Evolutionary conservation across 768 basidiomycete species (phyloP).

Genomic region (Lentinula raphanica): DNA sequence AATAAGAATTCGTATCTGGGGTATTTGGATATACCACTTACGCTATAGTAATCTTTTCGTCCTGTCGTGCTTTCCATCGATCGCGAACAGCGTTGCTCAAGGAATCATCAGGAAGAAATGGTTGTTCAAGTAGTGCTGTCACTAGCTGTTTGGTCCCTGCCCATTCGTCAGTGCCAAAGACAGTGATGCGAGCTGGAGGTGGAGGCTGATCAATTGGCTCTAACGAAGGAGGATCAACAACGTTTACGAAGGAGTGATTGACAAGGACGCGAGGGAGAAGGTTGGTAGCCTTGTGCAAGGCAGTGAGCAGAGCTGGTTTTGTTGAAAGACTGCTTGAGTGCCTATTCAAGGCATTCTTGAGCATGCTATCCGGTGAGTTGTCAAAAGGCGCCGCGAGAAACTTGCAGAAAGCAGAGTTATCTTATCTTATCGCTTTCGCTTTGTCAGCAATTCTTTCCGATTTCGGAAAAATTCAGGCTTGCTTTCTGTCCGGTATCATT

Average conservation of each 20-base stretch:
- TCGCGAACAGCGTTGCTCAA: constrained; percentile 38
- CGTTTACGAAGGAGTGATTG: constrained; percentile 27
- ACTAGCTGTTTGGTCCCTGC: constrained; percentile 53
- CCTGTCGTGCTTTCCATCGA: constrained; percentile 40
- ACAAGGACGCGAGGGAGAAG: constrained; percentile 42
- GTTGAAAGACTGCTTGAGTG: not conserved
- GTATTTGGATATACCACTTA: constrained; percentile 28
- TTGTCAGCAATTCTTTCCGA: not conserved
- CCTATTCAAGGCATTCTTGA: not conserved
- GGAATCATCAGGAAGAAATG: constrained; percentile 49
- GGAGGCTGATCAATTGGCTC: constrained; percentile 33
- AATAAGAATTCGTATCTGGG: constrained; percentile 21
- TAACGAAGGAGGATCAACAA: constrained; percentile 35
- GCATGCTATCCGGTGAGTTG: not conserved
- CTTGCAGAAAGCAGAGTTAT: not conserved
- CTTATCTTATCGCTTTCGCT: not conserved
- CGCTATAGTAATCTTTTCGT: constrained; percentile 32
- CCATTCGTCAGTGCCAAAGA: constrained; percentile 52
- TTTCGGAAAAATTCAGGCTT: not conserved
- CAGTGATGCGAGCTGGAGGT: constrained; percentile 26
- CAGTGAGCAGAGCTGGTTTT: constrained; percentile 22
- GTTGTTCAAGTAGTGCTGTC: constrained; percentile 67
- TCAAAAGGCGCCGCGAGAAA: not conserved
- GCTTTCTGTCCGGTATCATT: not conserved
- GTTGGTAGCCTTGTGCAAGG: constrained; percentile 44